These are phyloP conservation scores for Articulospora tetracladia DNA, from an alignment of 495 filamentous ascomycete genomes.

Conservation along the genomic window DNA sequence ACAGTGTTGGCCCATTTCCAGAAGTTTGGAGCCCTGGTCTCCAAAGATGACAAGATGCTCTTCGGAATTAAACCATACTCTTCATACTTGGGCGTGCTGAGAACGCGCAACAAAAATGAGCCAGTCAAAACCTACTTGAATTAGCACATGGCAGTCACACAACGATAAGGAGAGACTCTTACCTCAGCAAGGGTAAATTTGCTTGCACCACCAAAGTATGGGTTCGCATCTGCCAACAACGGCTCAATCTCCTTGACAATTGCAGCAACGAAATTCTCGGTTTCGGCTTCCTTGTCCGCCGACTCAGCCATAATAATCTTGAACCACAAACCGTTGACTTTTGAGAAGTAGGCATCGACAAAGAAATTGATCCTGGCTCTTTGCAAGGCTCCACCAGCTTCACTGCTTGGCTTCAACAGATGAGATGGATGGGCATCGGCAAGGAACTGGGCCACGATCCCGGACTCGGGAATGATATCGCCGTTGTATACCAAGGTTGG, in stretches of 20 bases:
- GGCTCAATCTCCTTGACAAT: slow-evolving; percentile 75
- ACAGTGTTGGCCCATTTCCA: slow-evolving; percentile 64
- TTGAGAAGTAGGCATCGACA: slow-evolving; percentile 67
- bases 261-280: slow-evolving; percentile 40
- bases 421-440: slow-evolving; percentile 46
- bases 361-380: slow-evolving; percentile 75
- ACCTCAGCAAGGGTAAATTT: slow-evolving; percentile 78
- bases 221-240: slow-evolving; percentile 57
- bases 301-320: slow-evolving; percentile 34
- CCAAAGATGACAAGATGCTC: slow-evolving; percentile 40
- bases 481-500: slow-evolving; percentile 68
- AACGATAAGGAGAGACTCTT: slow-evolving; percentile 20
- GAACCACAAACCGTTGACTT: slow-evolving; percentile 48
- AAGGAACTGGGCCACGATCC: slow-evolving; percentile 74
- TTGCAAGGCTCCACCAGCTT: slow-evolving; percentile 37
- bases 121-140: slow-evolving; percentile 54
- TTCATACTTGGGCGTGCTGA: slow-evolving; percentile 44
- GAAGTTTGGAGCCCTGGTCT: slow-evolving; percentile 58
- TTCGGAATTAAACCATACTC: slow-evolving; percentile 45
- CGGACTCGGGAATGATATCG: slow-evolving; percentile 66
- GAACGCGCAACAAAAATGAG: slow-evolving; percentile 61
- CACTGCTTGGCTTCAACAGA: slow-evolving; percentile 44
- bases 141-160: not conserved
- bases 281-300: slow-evolving; percentile 33
- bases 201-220: slow-evolving; percentile 79